Base-by-base conservation (phyloP, 352 stramenopile species). In the Phytopythium mirpurense region DNA sequence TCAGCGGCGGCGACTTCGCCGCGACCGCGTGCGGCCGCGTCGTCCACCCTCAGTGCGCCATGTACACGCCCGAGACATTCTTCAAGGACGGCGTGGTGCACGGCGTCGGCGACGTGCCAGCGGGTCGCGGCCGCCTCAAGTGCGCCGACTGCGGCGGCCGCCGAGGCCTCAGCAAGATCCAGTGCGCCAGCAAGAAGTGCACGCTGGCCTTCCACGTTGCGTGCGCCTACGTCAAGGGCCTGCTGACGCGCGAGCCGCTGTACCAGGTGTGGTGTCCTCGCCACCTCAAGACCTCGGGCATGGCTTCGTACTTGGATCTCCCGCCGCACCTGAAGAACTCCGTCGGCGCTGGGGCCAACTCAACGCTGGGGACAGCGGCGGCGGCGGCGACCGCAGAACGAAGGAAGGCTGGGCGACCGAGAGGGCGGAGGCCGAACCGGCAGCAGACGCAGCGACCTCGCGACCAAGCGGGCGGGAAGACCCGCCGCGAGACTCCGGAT, bases 21-120 rank as follows among this genome's bases (percentile, higher is more conserved):
- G 70, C 71, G n/a, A 89, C 79, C 18, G 66, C 83, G n/a, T 77
- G 61, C 18, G 74, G 67, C 9, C 62, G 49, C 8, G 70, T 90
- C 7, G 83, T 88, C 5, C 83, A 93, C 40, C 79, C 79, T 24
- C 81, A 90, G 54, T 93, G 83, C 40, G 75, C 80, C 7, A 84
- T 93, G 76, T 93, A 88, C 61, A 93, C 83, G 3, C 83, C 83
- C 10, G 83, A 93, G 64, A 93, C 83, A 11, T 93, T 78, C 38
- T 90, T 93, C 53, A 79, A 85, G 55, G 62, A 86, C 41, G 71
- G 74, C 11, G 62, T 90, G 12, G 81, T 71, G 10, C 75, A 88
- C 49, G 79, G 79, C 26, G 60, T 93, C 5, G 54, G 74, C 18
- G 48, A 87, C 11, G 71, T 93, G 10, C 65, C 80, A 21, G 54